Evolutionary conservation across 139 green algal genomes (phyloP), one percentile per base, ranked within the genome.

Genomic region (Chlorella sp.): DNA sequence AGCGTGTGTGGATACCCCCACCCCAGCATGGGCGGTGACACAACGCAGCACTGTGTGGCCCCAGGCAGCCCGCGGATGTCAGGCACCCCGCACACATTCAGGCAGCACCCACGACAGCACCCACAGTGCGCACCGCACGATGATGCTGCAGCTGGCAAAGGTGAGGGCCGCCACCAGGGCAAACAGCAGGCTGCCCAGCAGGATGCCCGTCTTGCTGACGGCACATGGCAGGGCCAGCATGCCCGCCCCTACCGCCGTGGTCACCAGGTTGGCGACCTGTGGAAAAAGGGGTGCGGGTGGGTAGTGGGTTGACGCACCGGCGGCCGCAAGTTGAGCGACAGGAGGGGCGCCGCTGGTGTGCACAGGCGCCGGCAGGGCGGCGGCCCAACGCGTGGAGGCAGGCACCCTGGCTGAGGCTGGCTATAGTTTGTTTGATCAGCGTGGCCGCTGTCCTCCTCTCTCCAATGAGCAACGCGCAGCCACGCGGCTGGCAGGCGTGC

Each of bases 201-300:
- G 26, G 26, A 82, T 72, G 26, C 76, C 54, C 36, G 76, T 82
- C 34, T 82, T 69, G 34, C 32, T 40, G 11, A 82, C 54, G 0
- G 76, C 76, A 30, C 54, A 82, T 1, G 76, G 76, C 76, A 82
- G 54, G 2, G 76, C 76, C 76, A 82, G 76, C 76, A 82, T 82
- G 76, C 76, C 76, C 16, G 76, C 76, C 0, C 76, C 76, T 13
- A 82, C 76, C 0, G 76, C 76, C 2, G 76, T 82, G 3, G 76
- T 82, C 22, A 82, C 54, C 6, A 82, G 54, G 40, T 82, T 82
- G 19, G 76, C 76, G 1, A 82, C 36, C 76, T 82, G 72, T 7
- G 24, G n/a, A 44, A 38, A 19, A 1, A 40, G 44, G 28, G 51
- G 14, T 60, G 51, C 4, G 51, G 13, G 13, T 26, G 51, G 51